phyloP scores from a whole-genome alignment of 2,329 filamentous ascomycete genomes.

The Sarocladiaceae sp. region DNA sequence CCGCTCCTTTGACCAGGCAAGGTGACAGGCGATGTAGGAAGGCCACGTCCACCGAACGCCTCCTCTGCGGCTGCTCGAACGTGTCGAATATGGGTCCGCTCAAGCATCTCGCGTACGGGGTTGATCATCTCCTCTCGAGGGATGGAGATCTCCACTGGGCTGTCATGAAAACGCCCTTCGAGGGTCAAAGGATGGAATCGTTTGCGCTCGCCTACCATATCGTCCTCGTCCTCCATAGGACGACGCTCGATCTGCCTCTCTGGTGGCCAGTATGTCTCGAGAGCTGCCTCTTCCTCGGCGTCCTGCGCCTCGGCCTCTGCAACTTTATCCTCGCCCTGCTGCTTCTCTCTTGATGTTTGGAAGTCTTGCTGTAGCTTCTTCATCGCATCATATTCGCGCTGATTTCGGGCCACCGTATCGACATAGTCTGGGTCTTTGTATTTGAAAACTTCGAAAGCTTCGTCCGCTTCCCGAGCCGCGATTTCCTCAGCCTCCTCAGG shows the following conservation, averaged over 20 bases:
- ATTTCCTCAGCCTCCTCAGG: not conserved
- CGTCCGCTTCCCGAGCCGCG: not conserved
- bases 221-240: conserved; percentile 27
- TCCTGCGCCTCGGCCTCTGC: conserved; percentile 25
- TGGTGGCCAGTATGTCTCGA: conserved; percentile 12
- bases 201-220: conserved; percentile 20
- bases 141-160: conserved; percentile 67
- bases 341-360: conserved; percentile 34
- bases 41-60: conserved; percentile 66
- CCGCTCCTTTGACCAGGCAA: conserved; percentile 49
- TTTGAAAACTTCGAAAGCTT: not conserved
- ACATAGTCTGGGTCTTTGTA: conserved; percentile 31
- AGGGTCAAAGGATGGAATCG: conserved; percentile 70
- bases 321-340: conserved; percentile 21
- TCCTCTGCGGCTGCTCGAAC: conserved; percentile 64
- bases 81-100: conserved; percentile 65
- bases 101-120: conserved; percentile 64
- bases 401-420: conserved; percentile 43
- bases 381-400: conserved; percentile 49
- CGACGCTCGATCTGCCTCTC: conserved; percentile 27
- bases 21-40: conserved; percentile 73
- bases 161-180: conserved; percentile 67
- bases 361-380: conserved; percentile 53
- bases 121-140: conserved; percentile 62
- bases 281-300: conserved; percentile 20